These are phyloP conservation scores for Saussurea involucrata DNA, from an alignment of 129 eudicot species.

Conservation along the genomic window DNA sequence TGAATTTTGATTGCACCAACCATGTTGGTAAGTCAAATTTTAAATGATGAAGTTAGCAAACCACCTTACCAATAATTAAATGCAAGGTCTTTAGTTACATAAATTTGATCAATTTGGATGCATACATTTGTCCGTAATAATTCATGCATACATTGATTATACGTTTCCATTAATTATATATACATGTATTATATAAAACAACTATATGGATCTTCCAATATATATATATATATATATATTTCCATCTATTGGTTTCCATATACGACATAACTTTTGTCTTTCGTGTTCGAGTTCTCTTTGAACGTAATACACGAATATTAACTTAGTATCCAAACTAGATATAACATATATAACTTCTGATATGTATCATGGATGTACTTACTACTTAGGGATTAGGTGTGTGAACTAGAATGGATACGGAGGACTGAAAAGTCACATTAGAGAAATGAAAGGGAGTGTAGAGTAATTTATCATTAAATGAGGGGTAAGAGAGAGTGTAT, in stretches of 20 bases:
- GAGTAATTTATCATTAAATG: constrained; percentile 40
- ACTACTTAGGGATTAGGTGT: neutral
- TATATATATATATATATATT: neutral
- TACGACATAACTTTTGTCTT: too few species aligned
- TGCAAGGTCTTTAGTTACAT: constrained; percentile 14
- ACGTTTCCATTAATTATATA: constrained; percentile 9
- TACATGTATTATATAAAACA: neutral
- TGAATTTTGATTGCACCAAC: constrained; percentile 33
- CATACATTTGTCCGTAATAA: constrained; percentile 17
- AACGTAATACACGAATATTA: too few species aligned
- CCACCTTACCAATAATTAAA: constrained; percentile 9
- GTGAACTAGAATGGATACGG: neutral
- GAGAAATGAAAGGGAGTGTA: constrained; percentile 13
- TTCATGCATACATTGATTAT: constrained; percentile 13
- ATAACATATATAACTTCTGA: neutral
- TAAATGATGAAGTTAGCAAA: constrained; percentile 20
- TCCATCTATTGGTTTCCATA: neutral
- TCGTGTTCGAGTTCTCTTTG: too few species aligned
- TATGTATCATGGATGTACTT: neutral
- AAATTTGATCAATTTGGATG: constrained; percentile 11
- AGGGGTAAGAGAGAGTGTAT: constrained; percentile 37
- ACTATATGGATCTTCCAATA: neutral
- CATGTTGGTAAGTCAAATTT: neutral
- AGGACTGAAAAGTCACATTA: constrained; percentile 6
- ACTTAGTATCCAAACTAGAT: too few species aligned